Conservation (phyloP, 2,329 filamentous ascomycete species). For the Ascocoryne sarcoides region DNA sequence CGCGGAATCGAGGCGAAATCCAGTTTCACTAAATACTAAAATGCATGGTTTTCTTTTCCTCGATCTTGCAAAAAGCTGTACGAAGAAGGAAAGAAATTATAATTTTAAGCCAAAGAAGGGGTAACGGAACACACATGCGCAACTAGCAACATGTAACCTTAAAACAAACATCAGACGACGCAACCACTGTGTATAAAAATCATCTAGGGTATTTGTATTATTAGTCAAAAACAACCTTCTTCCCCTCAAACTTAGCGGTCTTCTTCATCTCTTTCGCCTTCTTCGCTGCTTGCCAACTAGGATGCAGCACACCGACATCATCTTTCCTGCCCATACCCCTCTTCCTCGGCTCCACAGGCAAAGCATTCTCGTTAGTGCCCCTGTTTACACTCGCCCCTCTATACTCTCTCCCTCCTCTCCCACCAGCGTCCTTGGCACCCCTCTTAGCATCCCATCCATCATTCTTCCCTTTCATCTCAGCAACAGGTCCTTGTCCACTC, state of each 20-base stretch:
- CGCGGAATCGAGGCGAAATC: too few relatives aligned
- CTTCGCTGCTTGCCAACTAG: slow-evolving; percentile 51
- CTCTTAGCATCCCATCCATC: slow-evolving; percentile 51
- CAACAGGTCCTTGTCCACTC: slow-evolving; percentile 16
- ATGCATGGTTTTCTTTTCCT: too few relatives aligned
- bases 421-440: slow-evolving; percentile 33
- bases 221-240: slow-evolving; percentile 51
- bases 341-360: slow-evolving; percentile 21
- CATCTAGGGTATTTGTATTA: too few relatives aligned
- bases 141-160: too few relatives aligned
- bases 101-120: too few relatives aligned
- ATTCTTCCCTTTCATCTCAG: slow-evolving; percentile 29
- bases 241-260: slow-evolving; percentile 44
- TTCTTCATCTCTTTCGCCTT: slow-evolving; percentile 48
- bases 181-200: too few relatives aligned
- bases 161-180: too few relatives aligned
- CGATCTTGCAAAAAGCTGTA: too few relatives aligned
- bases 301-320: slow-evolving; percentile 47
- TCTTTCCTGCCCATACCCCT: slow-evolving; percentile 34
- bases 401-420: slow-evolving; percentile 5
- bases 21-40: too few relatives aligned
- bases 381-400: slow-evolving; percentile 9
- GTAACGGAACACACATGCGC: too few relatives aligned
- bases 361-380: slow-evolving; percentile 24
- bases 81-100: too few relatives aligned